Evolutionary conservation across 192 early-diverging fungal genomes (phyloP), one percentile per base, ranked within the genome.

Genomic region (Chytriomyces confervae): DNA sequence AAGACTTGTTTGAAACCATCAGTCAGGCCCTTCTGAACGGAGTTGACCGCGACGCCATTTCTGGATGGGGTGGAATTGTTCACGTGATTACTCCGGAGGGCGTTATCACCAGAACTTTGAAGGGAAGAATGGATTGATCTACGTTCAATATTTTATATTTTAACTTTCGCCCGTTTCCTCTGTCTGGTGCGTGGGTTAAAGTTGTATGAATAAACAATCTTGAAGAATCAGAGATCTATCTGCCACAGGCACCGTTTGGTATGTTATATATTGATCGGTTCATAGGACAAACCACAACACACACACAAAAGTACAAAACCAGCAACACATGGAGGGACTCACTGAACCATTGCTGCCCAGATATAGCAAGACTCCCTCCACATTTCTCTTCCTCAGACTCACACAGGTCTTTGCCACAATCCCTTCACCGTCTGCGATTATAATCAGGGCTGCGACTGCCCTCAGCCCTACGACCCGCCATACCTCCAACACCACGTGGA

Each of bases 61-160:
- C 91, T 77, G 98, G 98, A 65, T 99, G 98, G 98, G 98, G 98
- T 82, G 96, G 93, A 62, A 87, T 95, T 62, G 96, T 99, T 27
- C 91, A 95, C 83, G 85, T 98, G 60, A 95, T 98, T 76, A 99
- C 97, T 16, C 90, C 91, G 16, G 92, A 94, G 2, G 85, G 90
- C 71, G 86, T 97, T 63, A 96, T 97, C 69, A 95, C 93, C 23
- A 89, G 95, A 76, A 91, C 93, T 11, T 86, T 99, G 71, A 96
- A 93, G 82, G 87, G 81, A 36, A 72, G 88, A 44, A 87, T 87
- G 85, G 88, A 89, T 82, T 89, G 72, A 84, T 64, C 45, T 46
- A 10, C 11, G 50, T 23, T 68, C 63, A 57, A 20, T 20, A 20
- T 13, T 57, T 13, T 36, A 20, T 20, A 57, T 57, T 57, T 20